Evolutionary conservation across 192 early-diverging fungal species (phyloP), one percentile per base, ranked within the genome.

Genomic region (Helicostylum pulchrum): DNA sequence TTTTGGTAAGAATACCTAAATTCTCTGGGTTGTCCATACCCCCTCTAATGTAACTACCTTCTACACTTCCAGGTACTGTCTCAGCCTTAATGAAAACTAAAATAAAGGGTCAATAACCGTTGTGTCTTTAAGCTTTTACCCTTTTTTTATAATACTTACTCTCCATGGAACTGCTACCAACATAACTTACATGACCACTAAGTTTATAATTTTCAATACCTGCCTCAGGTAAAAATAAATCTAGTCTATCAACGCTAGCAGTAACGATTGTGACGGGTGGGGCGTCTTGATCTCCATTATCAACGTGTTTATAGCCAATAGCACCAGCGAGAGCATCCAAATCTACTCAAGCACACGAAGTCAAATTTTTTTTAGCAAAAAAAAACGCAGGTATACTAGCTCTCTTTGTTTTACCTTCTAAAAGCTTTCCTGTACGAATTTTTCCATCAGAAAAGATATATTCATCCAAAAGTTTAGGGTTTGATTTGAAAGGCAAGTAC

Each of bases 121-220:
- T 60, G 36, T 39, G 5, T 39, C 9, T 39, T 39, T 3, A 9
- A 39, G 6, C 7, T 4, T 9, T 39, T 9, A 0, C 11, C 10
- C 32, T 23, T 51, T 45, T 26, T 53, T 3, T 10, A 44, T 23
- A 11, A 14, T 11, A 39, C 43, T 53, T 70, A 81, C 79, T 76
- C 80, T 95, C 95, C 92, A 97, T 91, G 19, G 91, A 92, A 62
- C 90, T 92, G 47, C 75, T 81, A 10, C 95, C 95, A 3, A 91
- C 91, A 67, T 85, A 92, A 2, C 88, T 89, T 23, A 94, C 92
- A 62, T 88, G 87, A 17, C 92, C 94, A 36, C 81, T 80, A 44
- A 97, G 74, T 19, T 86, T 80, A 45, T 92, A 77, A 70, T 97
- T 90, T 61, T 87, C 81, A 8, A 84, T 67, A 39, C 36, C 36